Percentiles rank a stretch among this genome's conserved stretches.
Evolutionary conservation across 805 yeast genomes (phyloP).

Genomic region (Ogataea pilisensis): DNA sequence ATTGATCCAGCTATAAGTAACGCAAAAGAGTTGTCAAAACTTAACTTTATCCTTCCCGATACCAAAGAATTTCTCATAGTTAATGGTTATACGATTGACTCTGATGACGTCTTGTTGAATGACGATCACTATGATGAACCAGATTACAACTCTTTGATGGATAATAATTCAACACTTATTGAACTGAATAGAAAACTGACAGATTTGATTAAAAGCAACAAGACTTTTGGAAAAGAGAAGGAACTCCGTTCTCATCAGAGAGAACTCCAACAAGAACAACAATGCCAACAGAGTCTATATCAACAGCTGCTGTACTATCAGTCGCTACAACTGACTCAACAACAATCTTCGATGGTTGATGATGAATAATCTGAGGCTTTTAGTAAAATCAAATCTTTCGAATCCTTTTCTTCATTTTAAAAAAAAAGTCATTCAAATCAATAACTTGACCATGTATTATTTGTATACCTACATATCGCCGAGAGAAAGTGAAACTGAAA

Average conservation of each 20-base stretch:
- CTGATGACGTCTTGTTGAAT: conserved; percentile 1
- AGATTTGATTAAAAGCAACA: background rate
- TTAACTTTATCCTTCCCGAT: conserved; percentile 3
- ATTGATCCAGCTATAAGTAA: conserved; percentile 7
- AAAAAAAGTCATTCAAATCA: no score
- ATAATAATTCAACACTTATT: background rate
- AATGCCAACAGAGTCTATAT: background rate
- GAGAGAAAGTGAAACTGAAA: no score
- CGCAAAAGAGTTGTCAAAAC: background rate
- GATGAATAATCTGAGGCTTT: no score
- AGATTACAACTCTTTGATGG: background rate
- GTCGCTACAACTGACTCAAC: no score
- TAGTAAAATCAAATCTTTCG: no score
- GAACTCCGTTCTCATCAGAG: background rate
- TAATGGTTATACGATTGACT: background rate
- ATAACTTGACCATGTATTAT: no score
- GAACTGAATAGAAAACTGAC: background rate
- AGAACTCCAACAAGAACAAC: background rate
- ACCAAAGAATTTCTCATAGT: conserved; percentile 8
- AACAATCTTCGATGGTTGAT: no score
- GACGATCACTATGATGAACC: background rate
- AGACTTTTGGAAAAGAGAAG: background rate
- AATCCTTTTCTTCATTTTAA: no score
- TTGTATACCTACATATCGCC: no score
- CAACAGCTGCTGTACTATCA: background rate